Conservation (phyloP, 352 stramenopile genomes). For the Phytopythium ostracodes region DNA sequence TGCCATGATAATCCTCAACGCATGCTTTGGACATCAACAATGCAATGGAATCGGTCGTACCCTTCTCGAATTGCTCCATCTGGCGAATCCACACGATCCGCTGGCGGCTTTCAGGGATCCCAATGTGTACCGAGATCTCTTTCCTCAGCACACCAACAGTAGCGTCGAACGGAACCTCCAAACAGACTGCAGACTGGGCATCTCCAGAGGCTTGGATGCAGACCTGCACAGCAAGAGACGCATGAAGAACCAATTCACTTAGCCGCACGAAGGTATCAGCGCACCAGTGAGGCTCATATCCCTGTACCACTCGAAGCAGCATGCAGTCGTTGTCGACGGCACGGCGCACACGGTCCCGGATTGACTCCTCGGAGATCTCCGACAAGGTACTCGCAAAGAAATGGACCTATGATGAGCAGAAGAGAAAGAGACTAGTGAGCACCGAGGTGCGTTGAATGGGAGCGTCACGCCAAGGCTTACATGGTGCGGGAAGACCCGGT, state of each 20-base stretch:
- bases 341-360: slow-evolving; percentile 76
- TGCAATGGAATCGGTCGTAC: slow-evolving; percentile 20
- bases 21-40: neutral
- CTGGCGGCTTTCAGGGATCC: slow-evolving; percentile 75
- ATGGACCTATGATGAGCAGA: slow-evolving; percentile 51
- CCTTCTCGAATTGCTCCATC: slow-evolving; percentile 79
- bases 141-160: slow-evolving; percentile 67
- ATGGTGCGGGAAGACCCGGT: slow-evolving; percentile 85
- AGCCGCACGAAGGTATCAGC: neutral
- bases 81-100: slow-evolving; percentile 89
- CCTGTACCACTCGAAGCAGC: slow-evolving; percentile 74
- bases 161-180: slow-evolving; percentile 80
- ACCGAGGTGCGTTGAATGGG: neutral
- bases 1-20: too few relatives aligned
- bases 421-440: slow-evolving; percentile 2
- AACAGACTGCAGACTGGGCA: slow-evolving; percentile 66
- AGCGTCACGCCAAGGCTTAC: slow-evolving; percentile 23
- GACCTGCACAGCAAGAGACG: slow-evolving; percentile 26
- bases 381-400: slow-evolving; percentile 75
- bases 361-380: slow-evolving; percentile 83
- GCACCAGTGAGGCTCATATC: neutral
- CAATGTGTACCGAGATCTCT: slow-evolving; percentile 77
- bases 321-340: slow-evolving; percentile 87
- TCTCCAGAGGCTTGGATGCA: slow-evolving; percentile 84
- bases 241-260: neutral